A percentile compares a stretch with the other conserved stretches of the same genome.
phyloP scores from a whole-genome alignment of 345 rosid genomes.

The Firmiana major region DNA sequence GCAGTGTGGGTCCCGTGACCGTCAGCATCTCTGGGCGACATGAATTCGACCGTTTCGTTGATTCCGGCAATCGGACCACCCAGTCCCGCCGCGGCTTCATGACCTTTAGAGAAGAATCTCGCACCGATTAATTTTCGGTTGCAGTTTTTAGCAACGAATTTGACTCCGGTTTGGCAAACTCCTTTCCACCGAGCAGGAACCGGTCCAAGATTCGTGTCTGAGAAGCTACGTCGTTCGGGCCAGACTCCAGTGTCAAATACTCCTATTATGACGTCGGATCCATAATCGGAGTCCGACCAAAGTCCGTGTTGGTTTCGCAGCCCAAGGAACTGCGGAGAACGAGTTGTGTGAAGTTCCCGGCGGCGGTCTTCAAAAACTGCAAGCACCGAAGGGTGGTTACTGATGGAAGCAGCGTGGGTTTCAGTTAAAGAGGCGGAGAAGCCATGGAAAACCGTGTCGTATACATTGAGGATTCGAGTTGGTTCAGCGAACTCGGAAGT shows the following conservation, averaged over 20 bases:
- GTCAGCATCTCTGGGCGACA: slow-evolving; percentile 82
- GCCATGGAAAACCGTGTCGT: slow-evolving; percentile 92
- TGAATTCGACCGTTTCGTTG: slow-evolving; percentile 69
- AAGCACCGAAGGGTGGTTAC: slow-evolving; percentile 62
- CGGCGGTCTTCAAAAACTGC: slow-evolving; percentile 64
- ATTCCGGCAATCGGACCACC: slow-evolving; percentile 50
- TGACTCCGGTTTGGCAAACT: slow-evolving; percentile 48
- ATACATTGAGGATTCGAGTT: slow-evolving; percentile 60
- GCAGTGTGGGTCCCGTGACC: slow-evolving; percentile 89
- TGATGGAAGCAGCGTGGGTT: slow-evolving; percentile 38
- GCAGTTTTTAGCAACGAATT: slow-evolving; percentile 42
- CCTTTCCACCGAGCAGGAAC: slow-evolving; percentile 81
- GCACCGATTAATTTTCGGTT: slow-evolving; percentile 79
- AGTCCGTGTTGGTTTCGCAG: slow-evolving; percentile 70
- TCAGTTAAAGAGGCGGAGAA: slow-evolving; percentile 67
- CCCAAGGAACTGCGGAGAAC: slow-evolving; percentile 87
- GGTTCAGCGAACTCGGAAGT: slow-evolving; percentile 58
- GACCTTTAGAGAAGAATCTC: slow-evolving; percentile 73
- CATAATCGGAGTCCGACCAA: slow-evolving; percentile 86
- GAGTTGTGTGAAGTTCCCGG: slow-evolving; percentile 75
- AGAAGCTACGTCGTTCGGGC: slow-evolving; percentile 83
- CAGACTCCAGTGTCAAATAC: slow-evolving; percentile 81
- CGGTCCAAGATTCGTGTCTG: slow-evolving; percentile 70
- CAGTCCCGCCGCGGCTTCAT: slow-evolving; percentile 47
- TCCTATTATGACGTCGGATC: slow-evolving; percentile 81